phyloP scores from a whole-genome alignment of 1,284 basidiomycete genomes.

The Apiotrichum siamense region DNA sequence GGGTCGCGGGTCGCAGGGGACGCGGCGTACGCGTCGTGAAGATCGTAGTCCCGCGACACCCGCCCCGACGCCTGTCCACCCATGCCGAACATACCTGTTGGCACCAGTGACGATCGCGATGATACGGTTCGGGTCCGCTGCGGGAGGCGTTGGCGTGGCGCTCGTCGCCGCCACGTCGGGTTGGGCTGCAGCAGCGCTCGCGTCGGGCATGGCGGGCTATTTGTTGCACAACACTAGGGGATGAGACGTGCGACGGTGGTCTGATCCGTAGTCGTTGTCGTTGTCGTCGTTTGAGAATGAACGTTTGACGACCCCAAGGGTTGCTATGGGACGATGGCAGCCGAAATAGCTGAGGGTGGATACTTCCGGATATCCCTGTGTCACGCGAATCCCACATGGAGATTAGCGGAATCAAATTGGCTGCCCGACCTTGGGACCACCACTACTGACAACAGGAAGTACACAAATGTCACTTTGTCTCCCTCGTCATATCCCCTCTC shows the following conservation, averaged over 20 bases:
- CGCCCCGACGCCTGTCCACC: neutral
- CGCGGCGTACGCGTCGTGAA: no score
- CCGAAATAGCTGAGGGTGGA: no score
- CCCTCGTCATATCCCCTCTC: neutral
- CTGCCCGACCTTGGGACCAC: neutral
- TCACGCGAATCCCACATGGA: no score
- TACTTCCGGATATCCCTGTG: no score
- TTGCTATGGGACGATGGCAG: no score
- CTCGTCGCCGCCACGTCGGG: neutral
- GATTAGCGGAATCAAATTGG: slow-evolving; percentile 1
- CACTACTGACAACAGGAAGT: neutral
- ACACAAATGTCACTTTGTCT: neutral
- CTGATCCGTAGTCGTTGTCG: no score
- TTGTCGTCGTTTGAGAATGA: no score
- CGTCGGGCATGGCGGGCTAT: slow-evolving; percentile 6
- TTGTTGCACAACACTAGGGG: no score
- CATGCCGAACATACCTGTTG: slow-evolving; percentile 53
- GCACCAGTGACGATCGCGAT: slow-evolving; percentile 62
- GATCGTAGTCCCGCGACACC: neutral
- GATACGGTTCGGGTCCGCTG: slow-evolving; percentile 15
- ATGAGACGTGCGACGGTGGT: no score
- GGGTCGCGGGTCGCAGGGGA: neutral
- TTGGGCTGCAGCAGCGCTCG: neutral
- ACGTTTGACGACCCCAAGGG: no score
- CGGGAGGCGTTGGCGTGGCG: no score